Evolutionary conservation across 192 early-diverging fungal genomes (phyloP).

Genomic region (Bifiguratus adelaidae): DNA sequence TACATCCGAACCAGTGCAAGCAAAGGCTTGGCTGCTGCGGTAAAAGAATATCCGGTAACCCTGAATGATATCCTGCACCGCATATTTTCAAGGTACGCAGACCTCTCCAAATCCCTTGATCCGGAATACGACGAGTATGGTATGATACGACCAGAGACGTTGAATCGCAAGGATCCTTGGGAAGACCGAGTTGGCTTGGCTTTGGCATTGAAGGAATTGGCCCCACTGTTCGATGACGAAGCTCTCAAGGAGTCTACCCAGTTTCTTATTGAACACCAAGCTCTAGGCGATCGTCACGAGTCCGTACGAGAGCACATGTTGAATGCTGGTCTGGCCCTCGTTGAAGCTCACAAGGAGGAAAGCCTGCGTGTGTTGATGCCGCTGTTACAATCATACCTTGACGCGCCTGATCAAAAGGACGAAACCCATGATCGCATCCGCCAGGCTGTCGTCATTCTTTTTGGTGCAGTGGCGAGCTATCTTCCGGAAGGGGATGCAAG

Average conservation of each 20-base stretch:
- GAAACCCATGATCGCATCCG: conserved; percentile 80
- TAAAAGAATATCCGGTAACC: conserved; percentile 41
- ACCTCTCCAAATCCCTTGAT: conserved; percentile 52
- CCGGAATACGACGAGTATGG: conserved; percentile 90
- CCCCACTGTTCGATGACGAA: conserved; percentile 36
- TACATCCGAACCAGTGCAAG: conserved; percentile 46
- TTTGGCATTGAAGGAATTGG: conserved; percentile 53
- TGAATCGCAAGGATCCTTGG: conserved; percentile 73
- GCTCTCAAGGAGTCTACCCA: conserved; percentile 39
- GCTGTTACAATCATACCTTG: conserved; percentile 70
- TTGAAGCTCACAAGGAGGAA: conserved; percentile 58
- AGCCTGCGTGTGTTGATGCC: conserved; percentile 59
- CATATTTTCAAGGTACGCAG: conserved; percentile 50
- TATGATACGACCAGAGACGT: conserved; percentile 74
- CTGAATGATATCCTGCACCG: conserved; percentile 33
- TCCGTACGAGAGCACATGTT: conserved; percentile 76
- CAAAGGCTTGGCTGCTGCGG: conserved; percentile 49
- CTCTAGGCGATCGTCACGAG: conserved; percentile 75
- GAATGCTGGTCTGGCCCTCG: conserved; percentile 70
- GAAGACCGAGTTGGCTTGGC: conserved; percentile 81
- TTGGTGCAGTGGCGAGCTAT: conserved; percentile 86
- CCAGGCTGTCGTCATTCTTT: conserved; percentile 83
- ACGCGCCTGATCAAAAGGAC: conserved; percentile 53
- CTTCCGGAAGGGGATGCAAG: conserved; percentile 60
- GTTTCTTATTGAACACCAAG: conserved; percentile 78